Evolutionary conservation across 2,329 filamentous ascomycete species (phyloP).

Genomic region (Rosellinia necatrix): DNA sequence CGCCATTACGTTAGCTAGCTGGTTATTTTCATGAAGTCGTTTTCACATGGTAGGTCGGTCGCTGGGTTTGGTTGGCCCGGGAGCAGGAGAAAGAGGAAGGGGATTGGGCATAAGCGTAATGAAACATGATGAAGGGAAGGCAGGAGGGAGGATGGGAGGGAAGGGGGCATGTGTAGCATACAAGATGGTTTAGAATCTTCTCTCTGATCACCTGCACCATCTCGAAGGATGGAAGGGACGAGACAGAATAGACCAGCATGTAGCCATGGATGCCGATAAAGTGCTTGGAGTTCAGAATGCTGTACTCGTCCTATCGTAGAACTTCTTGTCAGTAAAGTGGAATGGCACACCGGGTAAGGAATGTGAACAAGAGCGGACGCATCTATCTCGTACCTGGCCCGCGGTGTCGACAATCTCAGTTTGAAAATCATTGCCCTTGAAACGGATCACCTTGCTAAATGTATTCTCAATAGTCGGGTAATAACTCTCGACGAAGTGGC

Average conservation of each 20-base stretch:
- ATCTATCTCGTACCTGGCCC: constrained; percentile 69
- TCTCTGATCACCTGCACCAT: constrained; percentile 96
- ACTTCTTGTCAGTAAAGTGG: constrained; percentile 6
- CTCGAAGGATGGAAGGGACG: constrained; percentile 90
- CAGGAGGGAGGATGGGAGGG: background rate
- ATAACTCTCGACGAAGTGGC: constrained; percentile 98
- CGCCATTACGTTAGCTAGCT: constrained; percentile 10
- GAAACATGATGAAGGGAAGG: background rate
- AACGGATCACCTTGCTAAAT: constrained; percentile 92
- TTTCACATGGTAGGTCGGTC: background rate
- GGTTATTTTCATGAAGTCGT: constrained; percentile 11
- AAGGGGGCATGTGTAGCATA: constrained; percentile 54
- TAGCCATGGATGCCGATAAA: constrained; percentile 99
- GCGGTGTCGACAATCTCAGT: constrained; percentile 99
- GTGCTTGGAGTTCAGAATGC: constrained; percentile 96
- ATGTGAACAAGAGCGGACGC: no score
- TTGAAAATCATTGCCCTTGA: constrained; percentile 89
- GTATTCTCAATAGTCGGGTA: constrained; percentile 99
- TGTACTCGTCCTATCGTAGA: constrained; percentile 83
- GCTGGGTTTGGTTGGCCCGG: background rate
- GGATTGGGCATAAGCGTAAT: background rate
- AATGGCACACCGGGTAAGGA: background rate
- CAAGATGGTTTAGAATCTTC: constrained; percentile 95
- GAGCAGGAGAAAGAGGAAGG: background rate
- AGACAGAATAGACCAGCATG: constrained; percentile 98